phyloP scores from a whole-genome alignment of 164 flowering plant species.

The Dillenia turbinata region DNA sequence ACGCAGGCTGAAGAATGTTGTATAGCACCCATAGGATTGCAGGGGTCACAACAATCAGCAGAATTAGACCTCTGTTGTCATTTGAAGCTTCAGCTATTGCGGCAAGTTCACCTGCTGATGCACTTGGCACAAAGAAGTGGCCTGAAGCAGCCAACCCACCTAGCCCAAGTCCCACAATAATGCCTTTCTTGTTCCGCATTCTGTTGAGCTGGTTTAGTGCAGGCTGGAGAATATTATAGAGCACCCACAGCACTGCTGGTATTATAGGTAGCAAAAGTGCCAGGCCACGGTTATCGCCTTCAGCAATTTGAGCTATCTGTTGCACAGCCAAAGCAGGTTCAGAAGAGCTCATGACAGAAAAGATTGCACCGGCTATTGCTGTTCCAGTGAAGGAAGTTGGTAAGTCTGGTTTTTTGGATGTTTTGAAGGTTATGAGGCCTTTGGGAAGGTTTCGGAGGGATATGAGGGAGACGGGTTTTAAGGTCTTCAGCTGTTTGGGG shows the following conservation, averaged over 20 bases:
- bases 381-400: conserved; percentile 24
- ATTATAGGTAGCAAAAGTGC: conserved; percentile 71
- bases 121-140: conserved; percentile 32
- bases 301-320: conserved; percentile 51
- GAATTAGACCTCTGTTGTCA: conserved; percentile 58
- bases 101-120: conserved; percentile 53
- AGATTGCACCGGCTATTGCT: conserved; percentile 65
- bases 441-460: conserved; percentile 56
- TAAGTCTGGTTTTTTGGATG: conserved; percentile 14
- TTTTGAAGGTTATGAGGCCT: conserved; percentile 31
- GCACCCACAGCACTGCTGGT: conserved; percentile 86
- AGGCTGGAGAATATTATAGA: conserved; percentile 81
- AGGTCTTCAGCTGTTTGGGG: conserved; percentile 23
- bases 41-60: conserved; percentile 59
- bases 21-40: conserved; percentile 74
- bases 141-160: conserved; percentile 59
- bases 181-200: conserved; percentile 57
- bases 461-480: conserved; percentile 44
- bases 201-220: conserved; percentile 78
- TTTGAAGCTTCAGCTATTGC: conserved; percentile 40
- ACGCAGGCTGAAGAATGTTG: conserved; percentile 53
- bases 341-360: conserved; percentile 46
- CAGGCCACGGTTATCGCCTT: conserved; percentile 77
- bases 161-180: conserved; percentile 61
- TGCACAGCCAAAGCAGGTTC: conserved; percentile 83